Evolutionary conservation across 345 rosid species (phyloP).

Genomic region (Hirschfeldia incana): DNA sequence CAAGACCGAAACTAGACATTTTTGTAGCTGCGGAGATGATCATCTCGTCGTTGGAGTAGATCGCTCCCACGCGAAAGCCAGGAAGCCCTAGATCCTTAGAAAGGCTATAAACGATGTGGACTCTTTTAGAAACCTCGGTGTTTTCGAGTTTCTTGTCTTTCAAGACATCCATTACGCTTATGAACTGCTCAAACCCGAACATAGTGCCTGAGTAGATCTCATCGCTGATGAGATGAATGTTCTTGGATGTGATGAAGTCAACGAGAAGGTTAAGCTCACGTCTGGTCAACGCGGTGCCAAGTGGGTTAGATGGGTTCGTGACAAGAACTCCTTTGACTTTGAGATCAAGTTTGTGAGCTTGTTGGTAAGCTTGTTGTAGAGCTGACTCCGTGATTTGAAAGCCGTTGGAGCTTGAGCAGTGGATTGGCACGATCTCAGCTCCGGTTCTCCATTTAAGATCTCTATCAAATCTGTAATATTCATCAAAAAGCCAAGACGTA

Average conservation of each 20-base stretch:
- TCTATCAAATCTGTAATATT: background rate
- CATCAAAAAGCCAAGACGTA: constrained; percentile 19
- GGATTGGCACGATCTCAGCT: background rate
- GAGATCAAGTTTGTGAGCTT: constrained; percentile 55
- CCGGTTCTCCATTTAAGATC: constrained; percentile 2
- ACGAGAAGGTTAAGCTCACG: background rate
- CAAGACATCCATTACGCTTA: background rate
- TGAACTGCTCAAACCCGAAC: constrained; percentile 1
- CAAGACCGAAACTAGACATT: background rate
- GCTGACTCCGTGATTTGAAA: background rate
- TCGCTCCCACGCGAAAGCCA: background rate
- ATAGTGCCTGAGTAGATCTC: background rate
- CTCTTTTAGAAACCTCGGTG: constrained; percentile 1
- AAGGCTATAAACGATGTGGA: background rate
- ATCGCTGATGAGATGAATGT: background rate
- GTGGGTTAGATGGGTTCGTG: constrained; percentile 82
- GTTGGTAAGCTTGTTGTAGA: constrained; percentile 50
- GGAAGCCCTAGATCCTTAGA: background rate
- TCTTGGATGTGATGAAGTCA: background rate
- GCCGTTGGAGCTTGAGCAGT: background rate
- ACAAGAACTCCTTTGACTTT: constrained; percentile 74
- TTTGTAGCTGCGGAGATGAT: background rate
- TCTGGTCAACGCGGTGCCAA: constrained; percentile 47
- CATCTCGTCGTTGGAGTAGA: background rate
- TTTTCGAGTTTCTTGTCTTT: background rate